These are phyloP conservation scores for Stephanodiscus triporus DNA, from an alignment of 108 stramenopile species.

Conservation along the genomic window DNA sequence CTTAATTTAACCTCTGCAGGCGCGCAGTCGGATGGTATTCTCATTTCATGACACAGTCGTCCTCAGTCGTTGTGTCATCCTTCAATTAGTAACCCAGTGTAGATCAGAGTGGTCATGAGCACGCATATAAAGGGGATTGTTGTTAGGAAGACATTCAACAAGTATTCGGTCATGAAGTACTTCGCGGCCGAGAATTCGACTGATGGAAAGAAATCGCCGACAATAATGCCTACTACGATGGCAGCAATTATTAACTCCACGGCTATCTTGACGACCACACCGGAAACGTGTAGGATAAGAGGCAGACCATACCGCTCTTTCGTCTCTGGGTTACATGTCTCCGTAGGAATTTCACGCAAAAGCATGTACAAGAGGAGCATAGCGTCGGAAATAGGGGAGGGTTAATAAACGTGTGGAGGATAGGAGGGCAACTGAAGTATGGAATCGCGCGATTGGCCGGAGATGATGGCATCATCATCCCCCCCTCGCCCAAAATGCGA, in stretches of 20 bases:
- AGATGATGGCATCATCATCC: too few relatives aligned
- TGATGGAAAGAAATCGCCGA: background rate
- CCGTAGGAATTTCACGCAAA: conserved; percentile 5
- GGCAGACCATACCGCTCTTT: conserved; percentile 6
- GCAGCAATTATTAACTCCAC: background rate
- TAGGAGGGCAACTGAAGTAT: too few relatives aligned
- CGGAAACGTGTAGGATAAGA: conserved; percentile 2
- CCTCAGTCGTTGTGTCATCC: background rate
- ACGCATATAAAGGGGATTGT: background rate
- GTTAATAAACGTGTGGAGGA: too few relatives aligned
- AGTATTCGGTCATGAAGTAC: background rate
- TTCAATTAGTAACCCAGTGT: conserved; percentile 1
- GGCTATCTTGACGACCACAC: background rate
- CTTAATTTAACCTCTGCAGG: too few relatives aligned
- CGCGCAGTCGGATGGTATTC: background rate
- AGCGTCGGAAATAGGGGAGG: background rate
- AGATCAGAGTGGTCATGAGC: background rate
- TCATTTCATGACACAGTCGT: background rate
- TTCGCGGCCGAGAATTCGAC: background rate
- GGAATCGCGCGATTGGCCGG: too few relatives aligned
- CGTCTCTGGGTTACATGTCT: background rate
- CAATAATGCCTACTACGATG: conserved; percentile 4
- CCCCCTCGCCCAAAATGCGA: too few relatives aligned
- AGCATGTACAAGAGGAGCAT: conserved; percentile 9
- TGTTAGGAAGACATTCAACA: background rate